Evolutionary conservation across 257 asterid genomes (phyloP).

Genomic region (Solanum piurae): DNA sequence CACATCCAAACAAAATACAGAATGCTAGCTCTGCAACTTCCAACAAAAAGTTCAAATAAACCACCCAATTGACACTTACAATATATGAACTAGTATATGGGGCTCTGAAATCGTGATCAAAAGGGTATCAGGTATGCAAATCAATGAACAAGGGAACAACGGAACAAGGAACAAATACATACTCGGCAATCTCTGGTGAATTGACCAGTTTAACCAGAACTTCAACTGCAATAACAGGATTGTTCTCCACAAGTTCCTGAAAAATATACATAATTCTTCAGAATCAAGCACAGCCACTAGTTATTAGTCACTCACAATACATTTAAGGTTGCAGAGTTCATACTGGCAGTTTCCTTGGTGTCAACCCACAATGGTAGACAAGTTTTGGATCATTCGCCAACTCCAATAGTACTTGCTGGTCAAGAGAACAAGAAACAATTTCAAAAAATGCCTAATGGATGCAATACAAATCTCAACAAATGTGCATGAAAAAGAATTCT

Average conservation of each 20-base stretch:
- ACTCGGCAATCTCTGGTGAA: constrained; percentile 96
- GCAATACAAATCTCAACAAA: background rate
- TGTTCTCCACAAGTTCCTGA: constrained; percentile 96
- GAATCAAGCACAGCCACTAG: background rate
- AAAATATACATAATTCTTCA: background rate
- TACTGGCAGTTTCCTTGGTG: constrained; percentile 94
- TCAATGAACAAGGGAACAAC: constrained; percentile 2
- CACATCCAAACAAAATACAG: background rate
- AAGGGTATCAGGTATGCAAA: background rate
- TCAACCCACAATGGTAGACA: constrained; percentile 94
- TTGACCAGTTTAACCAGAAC: constrained; percentile 78
- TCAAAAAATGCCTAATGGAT: background rate
- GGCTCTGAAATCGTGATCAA: background rate
- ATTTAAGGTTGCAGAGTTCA: constrained; percentile 15
- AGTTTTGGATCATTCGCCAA: constrained; percentile 82
- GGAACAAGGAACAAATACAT: constrained; percentile 14
- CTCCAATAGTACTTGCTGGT: constrained; percentile 76
- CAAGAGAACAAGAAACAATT: background rate
- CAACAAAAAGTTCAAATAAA: background rate
- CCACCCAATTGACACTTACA: background rate
- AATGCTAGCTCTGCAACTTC: background rate
- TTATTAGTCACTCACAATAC: constrained; percentile 2
- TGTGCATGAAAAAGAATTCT: background rate
- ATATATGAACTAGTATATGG: background rate
- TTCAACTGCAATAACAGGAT: constrained; percentile 94